Evolutionary conservation across 179 eudicot genomes (phyloP), one percentile per base, ranked within the genome.

Genomic region (Vitellaria paradoxa): DNA sequence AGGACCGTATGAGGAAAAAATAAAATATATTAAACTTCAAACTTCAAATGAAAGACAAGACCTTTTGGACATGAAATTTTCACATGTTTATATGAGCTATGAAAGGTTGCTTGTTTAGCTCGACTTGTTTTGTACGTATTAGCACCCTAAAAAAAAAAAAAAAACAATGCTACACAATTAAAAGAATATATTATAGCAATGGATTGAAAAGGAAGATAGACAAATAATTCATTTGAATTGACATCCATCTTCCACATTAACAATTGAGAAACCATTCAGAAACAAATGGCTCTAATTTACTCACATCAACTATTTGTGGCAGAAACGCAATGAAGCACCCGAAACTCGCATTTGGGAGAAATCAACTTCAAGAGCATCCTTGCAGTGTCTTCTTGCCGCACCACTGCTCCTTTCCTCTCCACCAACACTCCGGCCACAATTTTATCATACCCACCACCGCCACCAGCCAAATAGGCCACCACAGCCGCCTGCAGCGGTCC

Each of bases 401-500:
- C 92, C 40, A 74, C 60, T 0, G 83, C 92, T 2, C 79, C 91
- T 62, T 90, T 91, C 69, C 68, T 83, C 86, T 95, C 99, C 74
- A 88, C 97, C 88, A 95, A 37, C 3, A 86, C 97, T 18, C 89
- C 97, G 14, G 85, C 89, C 70, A 87, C 84, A 53, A 95, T 90
- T 77, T 74, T 47, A 18, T 86, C 93, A 59, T 83, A 91, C 74
- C 82, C 89, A 6, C 80, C 84, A 7, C 79, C 84, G 1, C 88
- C 88, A 9, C 85, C 86, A 9, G 90, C 92, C 59, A 95, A 47
- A 61, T 77, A 95, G 10, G 93, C 92, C 70, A 89, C 88, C 75
- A 93, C 45, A 59, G 95, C 95, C 66, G 97, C 91, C 81, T 95
- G 99, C 0, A 86, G 89, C 11, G 97, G 97, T 40, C 89, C 87